These are phyloP conservation scores for Fraxinus quadrangulata DNA, from an alignment of 257 asterid genomes.

Conservation along the genomic window DNA sequence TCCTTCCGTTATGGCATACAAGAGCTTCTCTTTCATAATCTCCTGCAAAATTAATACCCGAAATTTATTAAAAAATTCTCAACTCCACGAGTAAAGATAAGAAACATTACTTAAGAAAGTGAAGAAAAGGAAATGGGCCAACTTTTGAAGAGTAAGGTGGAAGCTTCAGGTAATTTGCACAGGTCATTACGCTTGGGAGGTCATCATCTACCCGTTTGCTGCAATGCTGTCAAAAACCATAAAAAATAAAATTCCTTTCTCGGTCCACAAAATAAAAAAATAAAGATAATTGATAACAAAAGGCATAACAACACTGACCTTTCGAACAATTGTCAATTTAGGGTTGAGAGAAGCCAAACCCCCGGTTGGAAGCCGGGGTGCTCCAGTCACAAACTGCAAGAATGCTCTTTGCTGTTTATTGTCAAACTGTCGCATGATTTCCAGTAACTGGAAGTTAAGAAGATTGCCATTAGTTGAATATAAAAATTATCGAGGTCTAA, in stretches of 20 bases:
- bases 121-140: conserved; percentile 1
- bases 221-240: conserved; percentile 60
- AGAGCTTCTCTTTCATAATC: conserved; percentile 75
- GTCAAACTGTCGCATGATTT: conserved; percentile 79
- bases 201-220: conserved; percentile 60
- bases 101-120: neutral
- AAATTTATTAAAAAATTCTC: neutral
- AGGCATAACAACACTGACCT: conserved; percentile 46
- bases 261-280: neutral
- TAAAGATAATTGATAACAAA: neutral
- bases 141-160: conserved; percentile 95
- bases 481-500: neutral
- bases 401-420: conserved; percentile 77
- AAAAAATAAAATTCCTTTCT: neutral
- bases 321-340: conserved; percentile 85
- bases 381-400: conserved; percentile 94
- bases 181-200: conserved; percentile 97
- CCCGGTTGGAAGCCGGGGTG: conserved; percentile 92
- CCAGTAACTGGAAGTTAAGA: conserved; percentile 59
- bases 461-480: conserved; percentile 2
- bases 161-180: conserved; percentile 90
- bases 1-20: conserved; percentile 90
- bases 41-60: conserved; percentile 48
- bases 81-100: neutral
- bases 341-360: conserved; percentile 95